A percentile compares a stretch with the other conserved stretches of the same genome.
Conservation (phyloP, 441 rosid species). For the Gossypium davidsonii region DNA sequence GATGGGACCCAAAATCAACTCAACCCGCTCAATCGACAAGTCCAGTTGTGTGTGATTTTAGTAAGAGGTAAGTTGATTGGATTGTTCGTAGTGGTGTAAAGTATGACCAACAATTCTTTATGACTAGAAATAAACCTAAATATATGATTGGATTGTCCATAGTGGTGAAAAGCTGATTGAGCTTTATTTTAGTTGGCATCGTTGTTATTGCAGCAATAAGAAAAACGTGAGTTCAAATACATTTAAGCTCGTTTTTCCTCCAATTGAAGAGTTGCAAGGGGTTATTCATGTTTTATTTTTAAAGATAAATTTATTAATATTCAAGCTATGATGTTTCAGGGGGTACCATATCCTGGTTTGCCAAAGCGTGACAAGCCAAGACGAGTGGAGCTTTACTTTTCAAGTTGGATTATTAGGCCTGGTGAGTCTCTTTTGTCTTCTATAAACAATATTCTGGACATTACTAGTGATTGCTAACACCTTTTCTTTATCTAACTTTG, state of each 20-base stretch:
- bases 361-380: slow-evolving; percentile 79
- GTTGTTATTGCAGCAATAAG: no score
- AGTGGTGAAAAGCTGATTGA: no score
- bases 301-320: background rate
- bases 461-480: background rate
- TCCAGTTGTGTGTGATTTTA: background rate
- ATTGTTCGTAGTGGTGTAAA: background rate
- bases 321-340: slow-evolving; percentile 33
- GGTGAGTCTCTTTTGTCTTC: slow-evolving; percentile 34
- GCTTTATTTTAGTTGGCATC: no score
- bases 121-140: no score
- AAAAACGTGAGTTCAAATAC: no score
- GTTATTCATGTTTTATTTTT: no score
- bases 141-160: no score
- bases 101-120: background rate
- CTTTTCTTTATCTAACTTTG: slow-evolving; percentile 4
- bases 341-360: slow-evolving; percentile 52
- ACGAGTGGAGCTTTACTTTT: slow-evolving; percentile 80
- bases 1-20: no score
- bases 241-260: no score
- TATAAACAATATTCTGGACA: slow-evolving; percentile 1
- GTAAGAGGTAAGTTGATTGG: background rate
- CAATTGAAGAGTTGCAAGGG: no score
- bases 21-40: no score
- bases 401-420: slow-evolving; percentile 81